phyloP scores from a whole-genome alignment of 2,329 filamentous ascomycete genomes.

The Fusarium goolgardi region DNA sequence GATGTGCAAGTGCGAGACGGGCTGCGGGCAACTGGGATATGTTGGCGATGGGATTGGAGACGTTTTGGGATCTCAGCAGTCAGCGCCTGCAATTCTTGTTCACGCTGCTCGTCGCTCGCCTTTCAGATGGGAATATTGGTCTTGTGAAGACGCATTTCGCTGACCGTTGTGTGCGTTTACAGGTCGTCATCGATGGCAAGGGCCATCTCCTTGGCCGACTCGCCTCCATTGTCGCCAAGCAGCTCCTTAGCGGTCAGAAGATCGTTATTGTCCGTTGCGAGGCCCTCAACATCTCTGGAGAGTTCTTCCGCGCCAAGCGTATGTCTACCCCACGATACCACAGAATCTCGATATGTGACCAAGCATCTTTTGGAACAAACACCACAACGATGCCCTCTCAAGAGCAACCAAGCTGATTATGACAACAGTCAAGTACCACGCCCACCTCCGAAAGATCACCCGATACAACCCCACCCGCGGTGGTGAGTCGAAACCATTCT shows the following conservation, averaged over 20 bases:
- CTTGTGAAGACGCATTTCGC: conserved; percentile 30
- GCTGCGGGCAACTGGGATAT: conserved; percentile 25
- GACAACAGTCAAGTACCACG: conserved; percentile 96
- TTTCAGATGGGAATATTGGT: conserved; percentile 38
- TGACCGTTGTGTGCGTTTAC: conserved; percentile 44
- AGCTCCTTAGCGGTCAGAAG: conserved; percentile 99
- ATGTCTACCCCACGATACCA: conserved; percentile 65
- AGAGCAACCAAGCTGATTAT: conserved; percentile 58
- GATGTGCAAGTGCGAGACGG: conserved; percentile 40
- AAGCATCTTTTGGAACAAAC: conserved; percentile 34
- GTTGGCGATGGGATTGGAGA: conserved; percentile 35
- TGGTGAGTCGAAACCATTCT: conserved; percentile 70
- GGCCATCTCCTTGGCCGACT: conserved; percentile 99
- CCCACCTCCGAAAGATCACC: conserved; percentile 99
- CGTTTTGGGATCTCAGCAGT: conserved; percentile 26
- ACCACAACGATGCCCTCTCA: conserved; percentile 19
- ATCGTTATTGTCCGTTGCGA: conserved; percentile 99
- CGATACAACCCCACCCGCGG: conserved; percentile 99
- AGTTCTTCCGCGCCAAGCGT: conserved; percentile 99
- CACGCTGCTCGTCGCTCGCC: conserved; percentile 27
- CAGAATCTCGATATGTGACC: conserved; percentile 35
- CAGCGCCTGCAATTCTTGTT: conserved; percentile 12
- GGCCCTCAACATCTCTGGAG: conserved; percentile 99
- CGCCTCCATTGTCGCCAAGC: conserved; percentile 98
- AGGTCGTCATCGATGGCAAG: conserved; percentile 99